Evolutionary conservation across 768 basidiomycete genomes (phyloP).

Genomic region (Tylopilus plumbeoviolaceoides): DNA sequence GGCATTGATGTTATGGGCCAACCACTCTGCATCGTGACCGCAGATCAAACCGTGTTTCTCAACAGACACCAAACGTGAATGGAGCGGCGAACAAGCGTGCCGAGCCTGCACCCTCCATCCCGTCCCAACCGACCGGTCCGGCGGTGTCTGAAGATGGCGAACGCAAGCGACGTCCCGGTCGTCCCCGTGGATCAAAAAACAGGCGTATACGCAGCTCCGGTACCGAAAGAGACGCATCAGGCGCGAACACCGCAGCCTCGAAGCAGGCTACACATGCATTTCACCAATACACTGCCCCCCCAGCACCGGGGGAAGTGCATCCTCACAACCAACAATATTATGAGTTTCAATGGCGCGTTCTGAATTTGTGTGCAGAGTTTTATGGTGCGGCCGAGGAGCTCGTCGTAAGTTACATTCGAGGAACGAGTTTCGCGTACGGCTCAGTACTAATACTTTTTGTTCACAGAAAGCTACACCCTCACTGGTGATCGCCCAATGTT

Average conservation of each 20-base stretch:
- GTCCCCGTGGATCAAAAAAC: constrained; percentile 78
- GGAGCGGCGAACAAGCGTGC: constrained; percentile 19
- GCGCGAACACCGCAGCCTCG: constrained; percentile 13
- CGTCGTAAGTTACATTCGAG: constrained; percentile 49
- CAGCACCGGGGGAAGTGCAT: constrained; percentile 46
- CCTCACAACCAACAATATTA: constrained; percentile 75
- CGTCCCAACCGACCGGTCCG: constrained; percentile 18
- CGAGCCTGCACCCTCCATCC: constrained; percentile 27
- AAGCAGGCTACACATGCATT: constrained; percentile 38
- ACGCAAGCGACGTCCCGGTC: constrained; percentile 70
- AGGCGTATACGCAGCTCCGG: constrained; percentile 43
- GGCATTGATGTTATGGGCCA: constrained; percentile 2
- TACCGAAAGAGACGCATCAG: constrained; percentile 22
- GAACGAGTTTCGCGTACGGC: constrained; percentile 3
- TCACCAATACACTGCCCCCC: constrained; percentile 41
- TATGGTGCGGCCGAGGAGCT: constrained; percentile 84
- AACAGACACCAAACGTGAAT: constrained; percentile 12
- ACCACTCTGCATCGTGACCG: constrained; percentile 5
- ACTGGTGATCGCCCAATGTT: constrained; percentile 75
- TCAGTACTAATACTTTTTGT: constrained; percentile 9
- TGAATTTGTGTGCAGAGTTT: constrained; percentile 81
- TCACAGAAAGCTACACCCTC: constrained; percentile 55
- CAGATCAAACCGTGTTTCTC: constrained; percentile 23
- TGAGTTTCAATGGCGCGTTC: constrained; percentile 81
- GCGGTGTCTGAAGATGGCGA: constrained; percentile 33